phyloP scores from a whole-genome alignment of 192 early-diverging fungal genomes.

The Backusella westeae region DNA sequence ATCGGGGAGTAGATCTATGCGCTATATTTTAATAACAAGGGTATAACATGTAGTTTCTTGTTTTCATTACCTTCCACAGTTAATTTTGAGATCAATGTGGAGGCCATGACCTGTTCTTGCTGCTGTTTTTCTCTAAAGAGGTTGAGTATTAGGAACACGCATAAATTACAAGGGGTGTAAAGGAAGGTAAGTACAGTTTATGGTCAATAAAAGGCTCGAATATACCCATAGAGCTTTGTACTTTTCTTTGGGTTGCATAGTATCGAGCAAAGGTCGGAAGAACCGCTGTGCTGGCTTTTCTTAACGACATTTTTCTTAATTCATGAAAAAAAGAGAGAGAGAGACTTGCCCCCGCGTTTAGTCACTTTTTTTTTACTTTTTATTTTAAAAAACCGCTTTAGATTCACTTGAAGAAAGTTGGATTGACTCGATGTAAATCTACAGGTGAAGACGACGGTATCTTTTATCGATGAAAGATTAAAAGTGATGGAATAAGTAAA shows the following conservation, averaged over 20 bases:
- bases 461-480: too few species aligned
- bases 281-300: not conserved
- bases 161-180: not conserved
- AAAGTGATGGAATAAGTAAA: too few species aligned
- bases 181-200: not conserved
- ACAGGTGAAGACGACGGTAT: too few species aligned
- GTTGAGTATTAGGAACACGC: not conserved
- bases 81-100: not conserved
- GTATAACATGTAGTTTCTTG: not conserved
- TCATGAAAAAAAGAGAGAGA: too few species aligned
- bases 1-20: conserved; percentile 20
- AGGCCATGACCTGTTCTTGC: not conserved
- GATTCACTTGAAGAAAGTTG: too few species aligned
- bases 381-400: too few species aligned
- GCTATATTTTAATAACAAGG: not conserved
- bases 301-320: not conserved
- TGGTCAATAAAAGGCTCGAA: conserved; percentile 21
- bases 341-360: too few species aligned
- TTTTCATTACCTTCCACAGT: conserved; percentile 6
- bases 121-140: not conserved
- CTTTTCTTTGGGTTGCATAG: not conserved
- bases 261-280: not conserved
- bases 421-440: too few species aligned
- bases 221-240: conserved; percentile 12
- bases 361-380: too few species aligned